Conservation (phyloP, 345 rosid genomes). For the Eucalyptus tenuipes region DNA sequence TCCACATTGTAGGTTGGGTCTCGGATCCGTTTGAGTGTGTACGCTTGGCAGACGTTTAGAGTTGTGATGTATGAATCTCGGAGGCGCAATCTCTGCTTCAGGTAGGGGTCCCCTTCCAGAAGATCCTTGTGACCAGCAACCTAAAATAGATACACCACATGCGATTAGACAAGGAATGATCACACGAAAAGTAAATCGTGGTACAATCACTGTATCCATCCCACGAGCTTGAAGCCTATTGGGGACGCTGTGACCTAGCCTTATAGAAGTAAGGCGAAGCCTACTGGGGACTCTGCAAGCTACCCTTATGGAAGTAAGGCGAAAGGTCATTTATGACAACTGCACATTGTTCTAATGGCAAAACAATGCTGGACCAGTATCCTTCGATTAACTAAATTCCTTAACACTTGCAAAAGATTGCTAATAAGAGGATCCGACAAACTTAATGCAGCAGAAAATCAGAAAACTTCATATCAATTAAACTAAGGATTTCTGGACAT, state of each 20-base stretch:
- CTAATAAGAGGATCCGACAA: not conserved
- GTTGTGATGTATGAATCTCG: conserved; percentile 97
- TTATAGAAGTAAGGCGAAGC: not conserved
- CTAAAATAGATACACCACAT: conserved; percentile 12
- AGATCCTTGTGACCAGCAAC: conserved; percentile 93
- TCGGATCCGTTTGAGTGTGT: conserved; percentile 84
- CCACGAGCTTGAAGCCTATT: not conserved
- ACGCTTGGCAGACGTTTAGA: conserved; percentile 89
- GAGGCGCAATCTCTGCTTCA: conserved; percentile 87
- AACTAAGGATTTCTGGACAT: not conserved
- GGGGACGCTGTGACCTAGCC: not conserved
- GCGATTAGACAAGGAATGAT: not conserved
- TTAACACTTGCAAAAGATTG: not conserved
- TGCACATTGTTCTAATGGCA: not conserved
- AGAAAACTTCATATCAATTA: not conserved
- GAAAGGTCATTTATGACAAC: not conserved
- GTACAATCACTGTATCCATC: not conserved
- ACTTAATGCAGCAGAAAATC: not conserved
- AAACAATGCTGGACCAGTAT: not conserved
- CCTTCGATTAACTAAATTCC: not conserved
- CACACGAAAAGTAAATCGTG: not conserved
- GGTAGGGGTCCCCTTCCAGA: conserved; percentile 91
- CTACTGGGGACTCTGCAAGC: not conserved
- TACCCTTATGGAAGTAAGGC: not conserved
- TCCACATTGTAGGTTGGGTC: conserved; percentile 73